Conservation (phyloP, 768 basidiomycete genomes). For the Pisolithus sp. region DNA sequence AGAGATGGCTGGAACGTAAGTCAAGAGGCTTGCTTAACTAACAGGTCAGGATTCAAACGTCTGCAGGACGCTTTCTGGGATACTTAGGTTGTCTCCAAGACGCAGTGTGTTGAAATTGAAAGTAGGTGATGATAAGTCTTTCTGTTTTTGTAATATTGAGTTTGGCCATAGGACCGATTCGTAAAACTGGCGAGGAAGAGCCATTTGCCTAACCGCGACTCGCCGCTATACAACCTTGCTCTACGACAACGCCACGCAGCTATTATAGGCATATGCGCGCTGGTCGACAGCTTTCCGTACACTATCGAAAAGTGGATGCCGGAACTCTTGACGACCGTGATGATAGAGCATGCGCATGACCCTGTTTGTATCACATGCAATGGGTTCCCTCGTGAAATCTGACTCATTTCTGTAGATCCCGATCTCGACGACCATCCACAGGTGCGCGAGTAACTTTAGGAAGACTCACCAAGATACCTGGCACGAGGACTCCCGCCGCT, state of each 20-base stretch:
- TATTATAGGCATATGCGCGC: conserved; percentile 80
- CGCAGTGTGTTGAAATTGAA: conserved; percentile 71
- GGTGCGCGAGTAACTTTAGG: conserved; percentile 75
- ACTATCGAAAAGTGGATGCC: conserved; percentile 92
- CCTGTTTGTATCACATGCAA: conserved; percentile 40
- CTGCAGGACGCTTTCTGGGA: conserved; percentile 68
- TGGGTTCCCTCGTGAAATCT: conserved; percentile 4
- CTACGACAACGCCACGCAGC: conserved; percentile 82
- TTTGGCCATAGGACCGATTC: conserved; percentile 58
- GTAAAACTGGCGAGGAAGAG: conserved; percentile 64
- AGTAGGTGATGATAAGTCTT: conserved; percentile 31
- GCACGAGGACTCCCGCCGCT: conserved; percentile 83
- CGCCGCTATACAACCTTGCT: conserved; percentile 60
- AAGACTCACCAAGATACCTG: conserved; percentile 84
- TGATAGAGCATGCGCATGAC: conserved; percentile 82
- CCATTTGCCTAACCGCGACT: conserved; percentile 56
- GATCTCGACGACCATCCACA: conserved; percentile 77
- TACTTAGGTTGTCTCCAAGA: conserved; percentile 74
- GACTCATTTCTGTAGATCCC: conserved; percentile 47
- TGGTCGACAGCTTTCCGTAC: conserved; percentile 92
- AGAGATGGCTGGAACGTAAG: conserved; percentile 82
- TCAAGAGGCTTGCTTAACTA: conserved; percentile 11
- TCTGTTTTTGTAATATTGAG: background rate
- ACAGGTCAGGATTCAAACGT: conserved; percentile 8
- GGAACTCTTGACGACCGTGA: conserved; percentile 66